Evolutionary conservation across 139 green algal genomes (phyloP).

Genomic region (Coelastrella sp.): DNA sequence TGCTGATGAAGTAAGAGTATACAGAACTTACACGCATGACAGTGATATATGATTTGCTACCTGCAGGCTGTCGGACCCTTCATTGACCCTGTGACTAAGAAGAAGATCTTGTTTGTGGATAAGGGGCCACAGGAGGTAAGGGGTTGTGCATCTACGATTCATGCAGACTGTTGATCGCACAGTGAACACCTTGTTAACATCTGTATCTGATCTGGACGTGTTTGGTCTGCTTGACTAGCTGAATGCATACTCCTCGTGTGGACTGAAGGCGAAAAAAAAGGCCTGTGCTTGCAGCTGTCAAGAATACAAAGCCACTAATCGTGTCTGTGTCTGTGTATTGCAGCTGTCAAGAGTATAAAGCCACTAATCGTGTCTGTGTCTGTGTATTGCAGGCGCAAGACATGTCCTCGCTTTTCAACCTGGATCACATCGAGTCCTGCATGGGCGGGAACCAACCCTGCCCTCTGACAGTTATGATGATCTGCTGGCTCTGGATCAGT

Average conservation of each 20-base stretch:
- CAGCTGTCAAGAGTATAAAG: neutral
- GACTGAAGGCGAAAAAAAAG: too few relatives aligned
- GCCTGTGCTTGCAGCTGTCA: neutral
- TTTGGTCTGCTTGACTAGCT: neutral
- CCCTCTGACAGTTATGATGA: constrained; percentile 43
- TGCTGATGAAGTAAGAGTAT: neutral
- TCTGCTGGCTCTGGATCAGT: constrained; percentile 43
- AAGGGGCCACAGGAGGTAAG: constrained; percentile 43
- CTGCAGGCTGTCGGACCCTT: constrained; percentile 72
- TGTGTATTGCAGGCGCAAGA: neutral
- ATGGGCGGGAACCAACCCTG: constrained; percentile 58
- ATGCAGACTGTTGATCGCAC: neutral
- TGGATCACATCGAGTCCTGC: constrained; percentile 63
- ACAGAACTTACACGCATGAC: neutral
- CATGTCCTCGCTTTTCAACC: constrained; percentile 51
- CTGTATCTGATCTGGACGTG: neutral
- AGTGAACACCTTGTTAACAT: too few relatives aligned
- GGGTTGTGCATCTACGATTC: neutral
- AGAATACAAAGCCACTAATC: neutral
- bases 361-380: neutral
- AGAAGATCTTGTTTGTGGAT: constrained; percentile 81
- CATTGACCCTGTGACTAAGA: constrained; percentile 77
- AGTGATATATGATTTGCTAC: neutral
- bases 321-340: too few relatives aligned
- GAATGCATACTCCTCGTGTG: too few relatives aligned